These are phyloP conservation scores for Colletotrichum kahawae DNA, from an alignment of 2,329 filamentous ascomycete genomes.

Conservation along the genomic window DNA sequence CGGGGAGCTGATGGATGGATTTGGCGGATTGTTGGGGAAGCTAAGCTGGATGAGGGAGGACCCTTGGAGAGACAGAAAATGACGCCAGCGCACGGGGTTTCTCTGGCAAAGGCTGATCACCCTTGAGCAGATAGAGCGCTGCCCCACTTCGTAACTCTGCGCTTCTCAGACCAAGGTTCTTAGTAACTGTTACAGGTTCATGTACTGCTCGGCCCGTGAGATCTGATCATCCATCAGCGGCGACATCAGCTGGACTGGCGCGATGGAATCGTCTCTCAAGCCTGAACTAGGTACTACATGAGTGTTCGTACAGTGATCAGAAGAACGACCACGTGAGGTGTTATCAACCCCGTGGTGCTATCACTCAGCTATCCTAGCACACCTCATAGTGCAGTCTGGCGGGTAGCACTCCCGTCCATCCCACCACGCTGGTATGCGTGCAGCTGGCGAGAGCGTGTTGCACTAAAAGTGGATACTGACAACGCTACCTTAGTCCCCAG, in stretches of 20 bases:
- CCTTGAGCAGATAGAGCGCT: background rate
- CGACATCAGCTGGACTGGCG: background rate
- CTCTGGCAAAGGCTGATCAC: background rate
- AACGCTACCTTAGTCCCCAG: background rate
- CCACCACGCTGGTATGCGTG: background rate
- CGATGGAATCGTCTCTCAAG: background rate
- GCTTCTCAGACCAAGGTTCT: background rate
- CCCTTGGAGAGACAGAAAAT: background rate
- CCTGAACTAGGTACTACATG: background rate
- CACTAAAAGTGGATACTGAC: background rate
- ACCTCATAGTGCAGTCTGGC: background rate
- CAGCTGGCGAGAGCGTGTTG: background rate
- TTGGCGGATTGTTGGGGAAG: constrained; percentile 13
- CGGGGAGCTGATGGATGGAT: background rate
- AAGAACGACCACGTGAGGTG: background rate
- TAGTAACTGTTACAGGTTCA: background rate
- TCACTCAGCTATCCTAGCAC: background rate
- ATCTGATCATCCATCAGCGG: background rate
- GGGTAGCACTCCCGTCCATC: background rate
- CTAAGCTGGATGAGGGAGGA: constrained; percentile 17
- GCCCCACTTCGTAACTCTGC: background rate
- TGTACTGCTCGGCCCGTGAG: background rate
- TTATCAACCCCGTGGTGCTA: background rate
- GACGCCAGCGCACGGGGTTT: background rate
- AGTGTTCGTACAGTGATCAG: background rate